phyloP scores from a whole-genome alignment of 257 asterid species.

The Craterostigma plantagineum region DNA sequence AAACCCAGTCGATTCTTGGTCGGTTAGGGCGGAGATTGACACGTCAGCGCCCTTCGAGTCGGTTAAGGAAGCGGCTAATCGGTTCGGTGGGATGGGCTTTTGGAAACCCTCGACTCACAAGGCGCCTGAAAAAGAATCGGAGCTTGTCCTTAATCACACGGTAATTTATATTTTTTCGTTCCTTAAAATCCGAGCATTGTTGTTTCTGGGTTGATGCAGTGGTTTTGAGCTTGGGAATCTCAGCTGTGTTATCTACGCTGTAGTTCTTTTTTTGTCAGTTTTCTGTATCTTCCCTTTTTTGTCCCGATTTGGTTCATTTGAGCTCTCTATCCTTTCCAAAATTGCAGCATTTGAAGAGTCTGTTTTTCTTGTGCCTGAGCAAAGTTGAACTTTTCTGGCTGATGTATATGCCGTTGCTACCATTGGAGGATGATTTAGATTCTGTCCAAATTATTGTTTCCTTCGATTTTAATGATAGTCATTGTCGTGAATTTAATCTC shows the following conservation, averaged over 20 bases:
- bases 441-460: neutral
- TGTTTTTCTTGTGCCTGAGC: neutral
- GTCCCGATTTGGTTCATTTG: too few species aligned
- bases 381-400: neutral
- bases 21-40: constrained; percentile 55
- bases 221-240: too few species aligned
- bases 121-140: too few species aligned
- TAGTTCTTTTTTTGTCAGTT: too few species aligned
- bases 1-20: too few species aligned
- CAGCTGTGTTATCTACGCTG: too few species aligned
- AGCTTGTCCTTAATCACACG: constrained; percentile 7
- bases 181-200: neutral
- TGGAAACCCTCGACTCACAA: constrained; percentile 62
- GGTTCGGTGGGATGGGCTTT: constrained; percentile 87
- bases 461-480: constrained; percentile 16
- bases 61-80: constrained; percentile 73
- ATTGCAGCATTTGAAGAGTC: too few species aligned
- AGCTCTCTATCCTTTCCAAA: too few species aligned
- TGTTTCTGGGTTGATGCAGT: neutral
- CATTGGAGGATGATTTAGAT: too few species aligned
- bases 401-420: too few species aligned
- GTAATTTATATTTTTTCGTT: neutral
- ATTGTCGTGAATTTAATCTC: too few species aligned
- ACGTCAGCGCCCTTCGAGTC: constrained; percentile 94
- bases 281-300: too few species aligned